Evolutionary conservation across 208 protist species (phyloP).

Genomic region (Polymyxa betae): DNA sequence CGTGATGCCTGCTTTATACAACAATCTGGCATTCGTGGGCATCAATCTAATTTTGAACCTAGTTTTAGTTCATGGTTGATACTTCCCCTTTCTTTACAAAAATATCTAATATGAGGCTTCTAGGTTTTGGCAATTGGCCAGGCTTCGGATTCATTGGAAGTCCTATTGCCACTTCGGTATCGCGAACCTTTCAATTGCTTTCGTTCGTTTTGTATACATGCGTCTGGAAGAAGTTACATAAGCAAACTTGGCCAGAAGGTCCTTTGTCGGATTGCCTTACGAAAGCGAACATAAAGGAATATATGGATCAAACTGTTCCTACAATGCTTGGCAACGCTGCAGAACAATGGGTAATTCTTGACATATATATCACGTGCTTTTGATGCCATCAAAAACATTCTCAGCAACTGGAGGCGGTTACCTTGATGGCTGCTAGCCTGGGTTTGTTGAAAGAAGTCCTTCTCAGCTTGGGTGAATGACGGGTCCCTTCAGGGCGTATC

Average conservation of each 20-base stretch:
- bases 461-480: neutral
- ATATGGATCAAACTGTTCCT: neutral
- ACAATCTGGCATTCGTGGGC: slow-evolving; percentile 32
- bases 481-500: neutral
- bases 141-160: slow-evolving; percentile 52
- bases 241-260: slow-evolving; percentile 38
- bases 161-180: slow-evolving; percentile 39
- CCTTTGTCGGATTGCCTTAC: neutral
- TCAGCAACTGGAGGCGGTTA: slow-evolving; percentile 27
- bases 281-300: neutral
- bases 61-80: slow-evolving; percentile 29
- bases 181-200: slow-evolving; percentile 2
- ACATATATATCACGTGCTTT: neutral
- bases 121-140: neutral
- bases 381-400: neutral
- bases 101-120: neutral
- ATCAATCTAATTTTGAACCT: slow-evolving; percentile 53
- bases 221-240: slow-evolving; percentile 4
- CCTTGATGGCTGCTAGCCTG: slow-evolving; percentile 28
- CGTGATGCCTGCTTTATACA: neutral
- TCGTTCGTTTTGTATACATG: slow-evolving; percentile 23
- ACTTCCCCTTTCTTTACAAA: neutral
- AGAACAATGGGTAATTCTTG: slow-evolving; percentile 19
- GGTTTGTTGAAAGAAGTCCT: neutral
- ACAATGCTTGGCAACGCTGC: slow-evolving; percentile 38